Evolutionary conservation across 2,329 filamentous ascomycete species (phyloP), one percentile per base, ranked within the genome.

Genomic region (Ophiocordyceps robertsii): DNA sequence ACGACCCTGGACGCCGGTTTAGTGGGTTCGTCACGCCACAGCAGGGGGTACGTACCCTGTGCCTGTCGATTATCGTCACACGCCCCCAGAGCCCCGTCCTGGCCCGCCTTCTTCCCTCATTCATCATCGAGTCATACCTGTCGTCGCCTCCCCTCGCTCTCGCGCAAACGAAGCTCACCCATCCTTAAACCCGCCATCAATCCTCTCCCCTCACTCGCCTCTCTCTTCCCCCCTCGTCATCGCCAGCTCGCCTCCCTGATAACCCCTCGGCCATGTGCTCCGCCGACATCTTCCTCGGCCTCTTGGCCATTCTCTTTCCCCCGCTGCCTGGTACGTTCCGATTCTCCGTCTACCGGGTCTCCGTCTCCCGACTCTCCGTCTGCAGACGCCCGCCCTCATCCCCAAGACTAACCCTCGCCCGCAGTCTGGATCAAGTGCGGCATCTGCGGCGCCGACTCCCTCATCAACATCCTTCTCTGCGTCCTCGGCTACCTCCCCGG

Each of bases 351-450:
- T 19, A 19, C 19, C 19, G n/a, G n/a, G n/a, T n/a, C n/a, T n/a
- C n/a, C n/a, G n/a, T n/a, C 6, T 14, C 39, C 16, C 33, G 10
- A 14, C 33, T 36, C 33, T 17, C 16, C n/a, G 6, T 16, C 13
- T 9, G 6, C 24, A 2, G 6, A 7, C 6, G 9, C 9, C 24
- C 3, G 16, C 9, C 1, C 16, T 36, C n/a, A 36, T 10, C 33
- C 32, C 17, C 17, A 16, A 36, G 33, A 14, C 17, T 10, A 36
- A 21, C 12, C 2, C 38, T 13, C 39, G 13, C 31, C 3, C n/a
- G 10, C 55, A 87, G 92, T 98, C 55, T 98, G 92, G 92, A 86
- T 98, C 47, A 98, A 96, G 69, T 72, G 83, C 56, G 92, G 92
- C 49, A 72, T 98, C 66, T 98, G 92, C 72, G 84, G 81, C 48